Evolutionary conservation across 768 basidiomycete species (phyloP), one percentile per base, ranked within the genome.

Genomic region (Calvatia gigantea): DNA sequence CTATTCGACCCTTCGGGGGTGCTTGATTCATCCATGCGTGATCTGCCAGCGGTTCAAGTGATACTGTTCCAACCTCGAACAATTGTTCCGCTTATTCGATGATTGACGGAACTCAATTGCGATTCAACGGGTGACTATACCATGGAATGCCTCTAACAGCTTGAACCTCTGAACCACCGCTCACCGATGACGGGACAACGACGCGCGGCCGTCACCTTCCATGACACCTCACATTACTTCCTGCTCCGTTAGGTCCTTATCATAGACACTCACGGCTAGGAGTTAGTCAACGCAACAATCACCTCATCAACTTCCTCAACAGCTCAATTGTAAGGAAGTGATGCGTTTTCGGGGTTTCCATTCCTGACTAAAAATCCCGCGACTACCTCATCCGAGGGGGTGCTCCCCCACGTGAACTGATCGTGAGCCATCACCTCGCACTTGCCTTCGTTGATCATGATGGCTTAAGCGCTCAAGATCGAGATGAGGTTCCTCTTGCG

Each of bases 61-160:
- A 51, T 25, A 11, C 50, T 38, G 38, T 50, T 25, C 28, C n/a
- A n/a, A n/a, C n/a, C 35, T 35, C 37, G 4, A 21, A 51, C 50
- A 35, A 33, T 43, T 43, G 41, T 51, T 43, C 56, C 51, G 46
- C 51, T 28, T 21, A 58, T 45, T 39, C 52, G 33, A 54, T 21
- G 21, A 17, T 27, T 29, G n/a, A n/a, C n/a, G n/a, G n/a, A n/a
- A n/a, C n/a, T n/a, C 42, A 27, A 23, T 47, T 44, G 11, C 28
- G 17, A 52, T 37, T 21, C 33, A 50, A 37, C 23, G 8, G 8
- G 25, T 21, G 12, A 50, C 38, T 50, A 50, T 50, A 32, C 19
- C 48, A 38, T 38, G 51, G 31, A 42, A 33, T 8, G 17, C 38
- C 19, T 53, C 41, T 17, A 42, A 42, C 39, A n/a, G n/a, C 38